Percentiles rank a stretch among this genome's conserved stretches.
Conservation (phyloP, 805 yeast species). For the Candida saitoana region DNA sequence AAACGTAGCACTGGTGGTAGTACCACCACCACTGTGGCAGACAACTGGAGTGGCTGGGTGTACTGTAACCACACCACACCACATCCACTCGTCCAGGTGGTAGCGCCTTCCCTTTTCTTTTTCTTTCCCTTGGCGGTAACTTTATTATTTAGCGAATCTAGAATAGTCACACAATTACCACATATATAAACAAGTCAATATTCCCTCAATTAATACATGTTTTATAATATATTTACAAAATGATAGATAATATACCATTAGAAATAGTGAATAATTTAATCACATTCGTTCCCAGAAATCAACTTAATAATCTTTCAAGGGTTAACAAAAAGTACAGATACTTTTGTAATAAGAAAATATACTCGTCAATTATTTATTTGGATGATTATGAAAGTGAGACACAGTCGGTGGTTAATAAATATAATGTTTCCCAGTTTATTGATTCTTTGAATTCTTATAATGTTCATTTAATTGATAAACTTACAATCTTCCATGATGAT, state of each 20-base stretch:
- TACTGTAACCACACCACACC: too few relatives aligned
- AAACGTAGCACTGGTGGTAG: too few relatives aligned
- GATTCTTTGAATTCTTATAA: constrained; percentile 5
- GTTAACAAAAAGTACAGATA: constrained; percentile 7
- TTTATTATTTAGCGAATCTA: too few relatives aligned
- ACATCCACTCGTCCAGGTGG: too few relatives aligned
- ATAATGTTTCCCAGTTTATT: constrained; percentile 7
- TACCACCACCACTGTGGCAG: too few relatives aligned
- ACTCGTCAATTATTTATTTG: constrained; percentile 10
- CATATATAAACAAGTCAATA: too few relatives aligned
- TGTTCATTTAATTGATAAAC: constrained; percentile 8
- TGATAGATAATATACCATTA: neutral
- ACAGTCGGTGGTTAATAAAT: neutral
- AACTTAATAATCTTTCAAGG: constrained; percentile 1
- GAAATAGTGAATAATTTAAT: neutral
- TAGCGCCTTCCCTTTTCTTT: too few relatives aligned
- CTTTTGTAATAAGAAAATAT: constrained; percentile 10
- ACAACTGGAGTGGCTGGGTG: too few relatives aligned
- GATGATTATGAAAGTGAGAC: constrained; percentile 4
- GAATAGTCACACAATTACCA: too few relatives aligned
- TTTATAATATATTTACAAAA: neutral
- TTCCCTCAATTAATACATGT: too few relatives aligned
- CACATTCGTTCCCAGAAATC: neutral
- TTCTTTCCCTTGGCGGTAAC: too few relatives aligned
- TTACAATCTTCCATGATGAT: constrained; percentile 7